Evolutionary conservation across 2,329 filamentous ascomycete species (phyloP).

Genomic region (Sporothrix euskadiensis): DNA sequence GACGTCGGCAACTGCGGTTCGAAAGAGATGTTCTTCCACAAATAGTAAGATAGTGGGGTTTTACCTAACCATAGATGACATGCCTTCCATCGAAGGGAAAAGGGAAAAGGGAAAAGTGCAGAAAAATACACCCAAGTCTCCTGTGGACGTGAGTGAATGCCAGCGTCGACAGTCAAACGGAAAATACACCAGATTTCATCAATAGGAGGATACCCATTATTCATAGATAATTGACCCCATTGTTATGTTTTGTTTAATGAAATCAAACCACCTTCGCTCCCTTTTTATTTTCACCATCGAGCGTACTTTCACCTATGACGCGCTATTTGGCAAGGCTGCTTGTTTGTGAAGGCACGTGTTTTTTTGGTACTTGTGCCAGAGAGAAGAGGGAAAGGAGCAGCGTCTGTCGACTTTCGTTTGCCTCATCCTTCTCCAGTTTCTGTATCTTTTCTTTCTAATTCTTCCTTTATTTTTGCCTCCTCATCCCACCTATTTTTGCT

Average conservation of each 20-base stretch:
- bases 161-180: too few species aligned
- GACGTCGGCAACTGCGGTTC: too few species aligned
- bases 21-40: too few species aligned
- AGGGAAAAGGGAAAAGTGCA: background rate
- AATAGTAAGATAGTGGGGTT: background rate
- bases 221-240: too few species aligned
- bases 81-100: background rate
- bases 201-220: too few species aligned
- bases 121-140: background rate
- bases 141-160: background rate
- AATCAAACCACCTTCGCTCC: too few species aligned
- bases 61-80: background rate
- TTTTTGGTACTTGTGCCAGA: constrained; percentile 8
- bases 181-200: too few species aligned
- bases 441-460: too few species aligned
- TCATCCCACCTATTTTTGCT: background rate
- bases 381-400: background rate
- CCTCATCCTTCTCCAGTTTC: background rate
- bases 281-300: background rate
- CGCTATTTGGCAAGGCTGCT: background rate
- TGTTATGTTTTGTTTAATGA: background rate
- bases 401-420: background rate
- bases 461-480: background rate
- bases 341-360: constrained; percentile 9
- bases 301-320: background rate